These are phyloP conservation scores for Russula brevipes DNA, from an alignment of 768 basidiomycete species.

Conservation along the genomic window DNA sequence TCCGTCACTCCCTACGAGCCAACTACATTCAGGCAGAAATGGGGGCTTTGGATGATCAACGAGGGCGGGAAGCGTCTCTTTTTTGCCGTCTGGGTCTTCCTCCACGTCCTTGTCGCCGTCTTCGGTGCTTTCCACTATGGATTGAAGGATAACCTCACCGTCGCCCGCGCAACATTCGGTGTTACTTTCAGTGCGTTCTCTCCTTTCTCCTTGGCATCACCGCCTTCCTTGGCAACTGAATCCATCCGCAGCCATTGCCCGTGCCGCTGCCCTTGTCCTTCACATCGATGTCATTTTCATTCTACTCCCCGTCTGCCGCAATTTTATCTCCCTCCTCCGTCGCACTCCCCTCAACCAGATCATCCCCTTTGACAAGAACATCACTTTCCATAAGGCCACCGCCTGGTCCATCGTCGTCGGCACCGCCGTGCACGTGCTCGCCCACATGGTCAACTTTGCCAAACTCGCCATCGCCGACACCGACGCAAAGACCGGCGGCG, in stretches of 20 bases:
- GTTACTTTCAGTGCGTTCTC: conserved; percentile 60
- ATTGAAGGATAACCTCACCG: conserved; percentile 67
- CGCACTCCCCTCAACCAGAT: conserved; percentile 78
- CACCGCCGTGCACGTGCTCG: conserved; percentile 66
- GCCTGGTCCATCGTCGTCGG: conserved; percentile 87
- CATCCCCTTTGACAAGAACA: conserved; percentile 92
- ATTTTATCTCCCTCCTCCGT: conserved; percentile 86
- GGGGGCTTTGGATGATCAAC: conserved; percentile 88
- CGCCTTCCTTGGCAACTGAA: background rate
- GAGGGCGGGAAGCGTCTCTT: conserved; percentile 79
- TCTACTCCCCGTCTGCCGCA: conserved; percentile 90
- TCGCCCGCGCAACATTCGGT: conserved; percentile 68
- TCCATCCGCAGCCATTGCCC: conserved; percentile 64
- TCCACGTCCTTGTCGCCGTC: conserved; percentile 71
- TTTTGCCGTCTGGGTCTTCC: conserved; percentile 73
- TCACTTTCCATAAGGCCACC: conserved; percentile 85
- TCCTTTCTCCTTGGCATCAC: background rate
- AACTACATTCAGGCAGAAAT: conserved; percentile 41
- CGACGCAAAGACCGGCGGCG: conserved; percentile 46
- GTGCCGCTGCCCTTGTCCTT: conserved; percentile 82
- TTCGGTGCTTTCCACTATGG: conserved; percentile 77
- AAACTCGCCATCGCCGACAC: conserved; percentile 55
- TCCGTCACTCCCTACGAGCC: conserved; percentile 35
- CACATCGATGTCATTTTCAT: conserved; percentile 93
- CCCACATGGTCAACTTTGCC: conserved; percentile 84